A percentile compares a stretch with the other conserved stretches of the same genome.
These are phyloP conservation scores for Paramecium tetraurelia DNA, from an alignment of 73 alveolate genomes.

Conservation along the genomic window DNA sequence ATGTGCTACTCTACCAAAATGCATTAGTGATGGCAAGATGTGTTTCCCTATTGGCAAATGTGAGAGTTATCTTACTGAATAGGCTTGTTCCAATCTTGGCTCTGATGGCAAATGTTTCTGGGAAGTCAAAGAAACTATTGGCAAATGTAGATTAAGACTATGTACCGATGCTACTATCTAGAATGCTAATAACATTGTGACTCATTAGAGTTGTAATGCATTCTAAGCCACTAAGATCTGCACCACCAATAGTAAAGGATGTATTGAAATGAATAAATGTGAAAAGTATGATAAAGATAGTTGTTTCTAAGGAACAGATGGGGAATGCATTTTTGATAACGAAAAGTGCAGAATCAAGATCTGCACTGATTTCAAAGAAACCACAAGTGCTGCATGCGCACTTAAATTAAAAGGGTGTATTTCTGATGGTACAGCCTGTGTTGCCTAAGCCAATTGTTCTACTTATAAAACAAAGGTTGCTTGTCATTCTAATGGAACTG, in stretches of 20 bases:
- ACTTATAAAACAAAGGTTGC: neutral
- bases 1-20: neutral
- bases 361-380: neutral
- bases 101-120: neutral
- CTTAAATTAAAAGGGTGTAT: neutral
- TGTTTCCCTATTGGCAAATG: neutral
- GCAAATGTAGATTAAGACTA: neutral
- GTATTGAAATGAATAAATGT: neutral
- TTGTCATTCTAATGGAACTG: conserved; percentile 11
- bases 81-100: neutral
- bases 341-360: neutral
- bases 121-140: neutral
- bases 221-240: neutral
- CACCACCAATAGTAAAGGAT: conserved; percentile 8
- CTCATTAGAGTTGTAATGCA: conserved; percentile 21
- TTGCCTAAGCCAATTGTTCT: neutral
- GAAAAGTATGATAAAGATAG: neutral
- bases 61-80: neutral
- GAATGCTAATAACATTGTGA: neutral
- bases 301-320: conserved; percentile 19
- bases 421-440: conserved; percentile 13
- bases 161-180: conserved; percentile 17
- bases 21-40: neutral
- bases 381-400: neutral
- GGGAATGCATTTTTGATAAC: neutral